Evolutionary conservation across 2,329 filamentous ascomycete genomes (phyloP), one percentile per base, ranked within the genome.

Genomic region (Cryoendolithus antarcticus): DNA sequence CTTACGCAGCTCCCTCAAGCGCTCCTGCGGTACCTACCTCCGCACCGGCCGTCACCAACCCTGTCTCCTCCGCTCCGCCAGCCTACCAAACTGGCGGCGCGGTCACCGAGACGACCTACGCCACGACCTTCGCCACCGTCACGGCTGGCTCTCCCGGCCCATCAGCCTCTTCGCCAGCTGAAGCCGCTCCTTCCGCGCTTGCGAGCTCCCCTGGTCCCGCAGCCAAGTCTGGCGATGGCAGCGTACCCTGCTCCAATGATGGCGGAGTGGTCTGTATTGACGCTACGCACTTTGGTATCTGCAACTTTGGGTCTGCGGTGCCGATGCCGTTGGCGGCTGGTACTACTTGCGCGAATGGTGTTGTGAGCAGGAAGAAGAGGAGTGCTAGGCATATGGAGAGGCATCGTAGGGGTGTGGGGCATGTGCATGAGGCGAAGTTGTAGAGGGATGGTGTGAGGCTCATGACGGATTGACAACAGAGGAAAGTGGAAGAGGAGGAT

Each of bases 241-340:
- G 48, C 34, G 48, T 55, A 13, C 47, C 62, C 30, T 68, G 65
- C 57, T 51, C 55, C 9, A 57, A 48, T 29, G 57, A 63, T 6
- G 65, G 65, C 13, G 53, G 50, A 15, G 48, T 69, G 33, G 54
- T 67, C 41, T 69, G 66, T 55, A 62, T 66, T 28, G 62, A 62
- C 37, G 46, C 40, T 34, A 54, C 46, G 30, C 54, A 61, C 21
- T 69, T 63, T 39, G 66, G 65, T 27, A 53, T 67, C 29, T 69
- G 65, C 59, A 57, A 67, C 54, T 47, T 57, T 36, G 57, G 60
- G 33, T 63, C 54, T 41, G 65, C 62, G 4, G 52, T 66, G 29
- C 46, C 60, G 4, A 60, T 63, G 44, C 45, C 54, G 24, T 55
- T 68, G 19, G 59, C 65, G 6, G 48, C 53, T 11, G 66, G 65